Conservation (phyloP, 108 stramenopile species). For the Skeletonema grethae region DNA sequence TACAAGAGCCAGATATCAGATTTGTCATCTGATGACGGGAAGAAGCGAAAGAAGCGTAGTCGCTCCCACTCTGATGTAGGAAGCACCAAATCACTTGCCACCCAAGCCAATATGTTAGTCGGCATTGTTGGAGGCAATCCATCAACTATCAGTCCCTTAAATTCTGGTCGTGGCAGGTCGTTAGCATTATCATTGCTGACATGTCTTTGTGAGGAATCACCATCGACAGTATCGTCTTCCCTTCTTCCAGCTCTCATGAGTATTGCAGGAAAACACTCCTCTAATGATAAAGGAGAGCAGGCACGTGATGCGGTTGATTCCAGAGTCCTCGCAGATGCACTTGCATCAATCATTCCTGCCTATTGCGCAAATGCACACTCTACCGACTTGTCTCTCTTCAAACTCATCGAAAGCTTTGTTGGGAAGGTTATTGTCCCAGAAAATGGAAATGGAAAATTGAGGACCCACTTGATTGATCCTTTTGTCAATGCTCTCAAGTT, state of each 20-base stretch:
- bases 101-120: constrained; percentile 43
- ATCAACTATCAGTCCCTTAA: constrained; percentile 27
- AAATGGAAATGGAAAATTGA: constrained; percentile 26
- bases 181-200: constrained; percentile 57
- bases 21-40: constrained; percentile 10
- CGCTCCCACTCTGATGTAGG: constrained; percentile 46
- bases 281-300: constrained; percentile 14
- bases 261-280: constrained; percentile 33
- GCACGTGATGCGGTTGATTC: constrained; percentile 16
- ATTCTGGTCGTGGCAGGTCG: constrained; percentile 40
- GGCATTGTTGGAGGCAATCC: constrained; percentile 34
- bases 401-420: constrained; percentile 52
- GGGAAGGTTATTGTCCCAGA: constrained; percentile 28
- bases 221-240: constrained; percentile 54
- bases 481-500: constrained; percentile 49
- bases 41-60: constrained; percentile 34
- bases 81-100: constrained; percentile 19
- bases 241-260: constrained; percentile 62
- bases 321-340: constrained; percentile 42
- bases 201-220: constrained; percentile 55
- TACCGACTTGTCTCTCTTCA: constrained; percentile 51
- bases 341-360: constrained; percentile 56
- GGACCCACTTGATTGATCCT: constrained; percentile 27
- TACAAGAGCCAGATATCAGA: constrained; percentile 37
- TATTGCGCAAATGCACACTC: constrained; percentile 55